Evolutionary conservation across 176 grass and related monocot genomes (phyloP), one percentile per base, ranked within the genome.

Genomic region (Typha latifolia): DNA sequence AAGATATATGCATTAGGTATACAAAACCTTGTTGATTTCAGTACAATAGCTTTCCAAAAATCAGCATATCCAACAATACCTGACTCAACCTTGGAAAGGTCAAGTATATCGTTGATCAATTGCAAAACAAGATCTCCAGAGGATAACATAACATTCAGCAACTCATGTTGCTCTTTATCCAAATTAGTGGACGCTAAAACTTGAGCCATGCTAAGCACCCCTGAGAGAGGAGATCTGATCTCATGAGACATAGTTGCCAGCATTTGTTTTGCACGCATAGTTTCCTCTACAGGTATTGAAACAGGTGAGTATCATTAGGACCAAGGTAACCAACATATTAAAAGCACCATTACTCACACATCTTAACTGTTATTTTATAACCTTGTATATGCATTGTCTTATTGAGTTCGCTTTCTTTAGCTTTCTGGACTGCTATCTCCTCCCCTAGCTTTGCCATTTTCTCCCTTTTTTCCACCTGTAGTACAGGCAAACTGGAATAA

Each of bases 1-100:
- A 43, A 43, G 37, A 43, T 10, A 43, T 43, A 43, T 10, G 9
- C 37, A 43, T 0, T 43, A 43, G 9, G 37, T 7, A 1, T 43
- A 43, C 37, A 43, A 43, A 43, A 43, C 5, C 37, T 43, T 1
- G 16, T 3, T 8, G 19, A 49, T 11, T 63, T 73, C 21, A 48
- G 12, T 24, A 26, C 14, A 29, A 71, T 14, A 63, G n/a, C 22
- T 32, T 29, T 56, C 8, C 26, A 24, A 47, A 19, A 15, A 47
- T 22, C 10, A 55, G 14, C 51, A 55, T 16, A 55, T 18, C 51
- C 14, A 19, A 55, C 27, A 66, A 32, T 91, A 96, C 91, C 91
- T 90, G 87, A 96, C 53, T 96, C 91, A 49, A 91, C 91, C 84
- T 96, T 96, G 18, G 91, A 96, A 78, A 96, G 85, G 79, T 96